Evolutionary conservation across 768 basidiomycete species (phyloP), one percentile per base, ranked within the genome.

Genomic region (Sistotremastrum niveocremeum): DNA sequence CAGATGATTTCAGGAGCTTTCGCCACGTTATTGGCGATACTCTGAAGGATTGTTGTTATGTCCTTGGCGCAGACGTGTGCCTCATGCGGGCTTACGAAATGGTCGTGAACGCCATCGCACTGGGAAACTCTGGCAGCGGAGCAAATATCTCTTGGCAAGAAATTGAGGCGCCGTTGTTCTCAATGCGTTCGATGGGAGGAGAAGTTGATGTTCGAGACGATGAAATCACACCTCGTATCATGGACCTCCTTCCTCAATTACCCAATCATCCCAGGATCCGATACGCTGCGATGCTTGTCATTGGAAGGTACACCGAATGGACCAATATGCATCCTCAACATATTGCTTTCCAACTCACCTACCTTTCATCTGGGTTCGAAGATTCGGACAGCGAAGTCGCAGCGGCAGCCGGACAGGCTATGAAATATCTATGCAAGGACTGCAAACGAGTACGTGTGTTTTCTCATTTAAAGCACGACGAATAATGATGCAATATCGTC

Each of bases 21-120:
- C 73, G 95, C 41, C 95, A 99, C 67, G 80, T 91, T 50, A 98
- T 99, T 87, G 95, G 95, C 36, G 93, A 99, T 60, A 98, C 95
- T 4, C 73, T 99, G 52, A 99, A 99, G 64, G 95, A 99, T 59
- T 98, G 95, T 59, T 99, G 95, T 63, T 76, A 81, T 51, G 90
- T 99, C 41, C 73, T 99, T 39, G 85, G 90, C 39, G 75, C 93
- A 2, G 82, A 89, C 43, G 72, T 72, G 2, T 98, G 95, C 57
- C 70, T 99, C 38, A 62, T 81, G 44, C 72, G 82, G 3, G 74
- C 91, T 2, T 87, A 87, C 63, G 79, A 85, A 49, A 72, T 86
- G 58, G 83, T 98, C 51, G 78, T 77, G 32, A 59, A 65, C 5
- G 87, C 85, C 2, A 71, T 98, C 44, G 69, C 79, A 28, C 76